These are phyloP conservation scores for Marsdenia floribunda DNA, from an alignment of 257 asterid species.

Conservation along the genomic window DNA sequence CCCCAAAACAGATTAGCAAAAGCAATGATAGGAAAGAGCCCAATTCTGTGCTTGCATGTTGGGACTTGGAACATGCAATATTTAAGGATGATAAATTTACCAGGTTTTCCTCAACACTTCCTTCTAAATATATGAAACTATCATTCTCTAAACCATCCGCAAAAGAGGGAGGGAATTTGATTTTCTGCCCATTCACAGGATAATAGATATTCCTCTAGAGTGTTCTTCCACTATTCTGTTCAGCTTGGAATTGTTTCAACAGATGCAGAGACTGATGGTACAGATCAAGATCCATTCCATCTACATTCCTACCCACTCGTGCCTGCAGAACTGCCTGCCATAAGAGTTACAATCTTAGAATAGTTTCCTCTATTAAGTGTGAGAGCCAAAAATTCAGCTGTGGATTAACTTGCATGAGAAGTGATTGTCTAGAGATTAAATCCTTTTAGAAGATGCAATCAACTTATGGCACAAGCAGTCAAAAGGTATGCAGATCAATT, in stretches of 20 bases:
- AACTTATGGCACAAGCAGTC: background rate
- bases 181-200: background rate
- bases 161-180: background rate
- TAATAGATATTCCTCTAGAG: conserved; percentile 13
- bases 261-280: conserved; percentile 69
- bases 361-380: background rate
- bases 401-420: background rate
- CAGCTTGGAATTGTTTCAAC: conserved; percentile 64
- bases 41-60: background rate
- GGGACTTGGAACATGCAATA: background rate
- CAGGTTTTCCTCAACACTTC: background rate
- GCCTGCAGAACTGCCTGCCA: conserved; percentile 75
- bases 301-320: conserved; percentile 88
- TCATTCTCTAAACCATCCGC: background rate
- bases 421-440: background rate
- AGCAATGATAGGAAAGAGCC: no score
- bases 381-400: background rate
- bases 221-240: conserved; percentile 31
- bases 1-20: no score
- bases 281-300: conserved; percentile 88
- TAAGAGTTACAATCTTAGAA: conserved; percentile 3
- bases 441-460: background rate
- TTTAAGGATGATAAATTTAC: background rate
- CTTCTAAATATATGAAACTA: background rate
- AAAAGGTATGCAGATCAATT: background rate